phyloP scores from a whole-genome alignment of 768 basidiomycete species.

The Tremella mesenterica region DNA sequence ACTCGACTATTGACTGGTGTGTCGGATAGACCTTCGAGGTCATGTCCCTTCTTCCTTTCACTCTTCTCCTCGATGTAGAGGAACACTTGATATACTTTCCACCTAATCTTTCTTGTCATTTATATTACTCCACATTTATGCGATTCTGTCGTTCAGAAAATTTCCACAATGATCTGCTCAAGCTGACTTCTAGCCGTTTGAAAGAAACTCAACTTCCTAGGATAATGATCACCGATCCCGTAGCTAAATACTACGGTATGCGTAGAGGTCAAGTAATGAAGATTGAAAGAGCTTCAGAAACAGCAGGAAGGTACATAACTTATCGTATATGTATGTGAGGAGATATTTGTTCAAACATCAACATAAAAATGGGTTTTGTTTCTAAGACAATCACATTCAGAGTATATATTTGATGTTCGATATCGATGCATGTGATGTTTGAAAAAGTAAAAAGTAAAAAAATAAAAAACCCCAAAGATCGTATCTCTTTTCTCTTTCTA shows the following conservation, averaged over 20 bases:
- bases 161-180: background rate
- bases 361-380: too few relatives aligned
- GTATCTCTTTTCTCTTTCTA: too few relatives aligned
- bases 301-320: conserved; percentile 57
- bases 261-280: conserved; percentile 94
- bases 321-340: conserved; percentile 41
- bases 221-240: conserved; percentile 90
- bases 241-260: conserved; percentile 96
- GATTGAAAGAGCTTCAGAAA: conserved; percentile 94
- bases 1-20: background rate
- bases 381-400: too few relatives aligned
- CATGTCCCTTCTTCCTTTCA: too few relatives aligned
- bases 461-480: too few relatives aligned
- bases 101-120: too few relatives aligned
- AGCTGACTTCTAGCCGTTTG: conserved; percentile 59
- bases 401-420: too few relatives aligned
- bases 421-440: too few relatives aligned
- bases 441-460: too few relatives aligned
- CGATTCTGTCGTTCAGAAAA: background rate
- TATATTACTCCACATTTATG: too few relatives aligned
- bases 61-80: background rate
- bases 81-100: background rate
- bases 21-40: too few relatives aligned
- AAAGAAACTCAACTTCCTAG: conserved; percentile 97
- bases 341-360: too few relatives aligned